Base-by-base conservation (phyloP, 2,329 filamentous ascomycete species). In the Capronia americana region DNA sequence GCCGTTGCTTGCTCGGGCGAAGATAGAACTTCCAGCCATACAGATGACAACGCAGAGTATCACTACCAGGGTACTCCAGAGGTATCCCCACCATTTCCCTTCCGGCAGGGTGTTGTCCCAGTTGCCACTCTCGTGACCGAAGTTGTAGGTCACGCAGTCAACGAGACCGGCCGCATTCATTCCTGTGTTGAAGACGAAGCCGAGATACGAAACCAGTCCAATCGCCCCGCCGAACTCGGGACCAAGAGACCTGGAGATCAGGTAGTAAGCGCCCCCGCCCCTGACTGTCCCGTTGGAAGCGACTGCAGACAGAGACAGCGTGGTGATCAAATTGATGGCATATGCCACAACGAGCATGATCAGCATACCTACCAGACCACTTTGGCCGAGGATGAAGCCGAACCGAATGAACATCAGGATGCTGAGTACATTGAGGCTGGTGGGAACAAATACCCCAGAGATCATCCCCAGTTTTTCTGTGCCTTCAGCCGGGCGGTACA, bases 361-460 rank as follows among this genome's bases (percentile, higher is more conserved):
- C 75, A 96, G 81, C 77, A 93, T 95, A 57, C 92, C 92, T 51
- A 94, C 70, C 53, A 96, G 82, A 24, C 92, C 92, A 69, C 90
- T 86, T 75, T 94, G 90, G 8, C 92, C 92, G 24, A 96, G 82
- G 64, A 96, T 91, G 73, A 92, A 88, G 24, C 92, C 92, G 77
- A 96, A 96, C 24, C 92, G 87, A 73, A 96, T 83, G 79, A 96
- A 96, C 92, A 96, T 96, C 68, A 96, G 85, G 78, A 96, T 96
- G 73, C 91, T 94, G 71, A 96, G 81, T 50, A 96, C 92, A 77
- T 95, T 96, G 71, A 96, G 82, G 68, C 90, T 93, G n/a, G 92
- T 92, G 1, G 92, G 92, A 17, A 96, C 90, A 76, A 93, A 96
- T 56, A 96, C 90, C 7, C 91, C 91, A 3, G 88, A 91, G 71